A percentile compares a stretch with the other conserved stretches of the same genome.
Evolutionary conservation across 2,329 filamentous ascomycete genomes (phyloP).

Genomic region (Trichothecium sympodiale): DNA sequence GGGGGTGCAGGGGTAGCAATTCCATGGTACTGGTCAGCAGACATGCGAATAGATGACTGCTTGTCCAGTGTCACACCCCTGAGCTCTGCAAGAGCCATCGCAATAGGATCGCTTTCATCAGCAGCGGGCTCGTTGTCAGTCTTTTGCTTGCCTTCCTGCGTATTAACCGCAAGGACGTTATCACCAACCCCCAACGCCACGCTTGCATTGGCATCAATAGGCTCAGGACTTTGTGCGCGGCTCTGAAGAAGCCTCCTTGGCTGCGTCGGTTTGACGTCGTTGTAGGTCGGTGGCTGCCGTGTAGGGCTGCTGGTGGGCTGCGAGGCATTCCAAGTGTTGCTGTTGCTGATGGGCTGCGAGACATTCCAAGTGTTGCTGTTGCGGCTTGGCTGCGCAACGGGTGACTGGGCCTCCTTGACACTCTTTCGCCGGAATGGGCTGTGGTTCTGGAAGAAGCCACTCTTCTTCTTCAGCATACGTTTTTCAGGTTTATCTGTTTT

Average conservation of each 20-base stretch:
- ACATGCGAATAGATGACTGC: conserved; percentile 69
- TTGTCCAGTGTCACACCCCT: conserved; percentile 72
- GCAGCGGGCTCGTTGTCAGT: conserved; percentile 18
- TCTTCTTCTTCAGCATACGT: conserved; percentile 58
- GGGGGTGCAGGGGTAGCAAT: conserved; percentile 69
- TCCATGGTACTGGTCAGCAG: conserved; percentile 94
- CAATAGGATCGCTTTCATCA: conserved; percentile 77
- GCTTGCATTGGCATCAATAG: conserved; percentile 83
- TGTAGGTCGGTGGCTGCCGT: conserved; percentile 28
- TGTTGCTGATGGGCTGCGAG: conserved; percentile 14
- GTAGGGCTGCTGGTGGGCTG: conserved; percentile 17
- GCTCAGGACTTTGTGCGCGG: conserved; percentile 59
- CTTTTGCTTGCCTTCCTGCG: conserved; percentile 50
- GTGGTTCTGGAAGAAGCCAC: conserved; percentile 86
- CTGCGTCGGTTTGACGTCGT: conserved; percentile 17
- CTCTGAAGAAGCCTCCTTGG: conserved; percentile 26
- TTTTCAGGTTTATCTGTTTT: conserved; percentile 39
- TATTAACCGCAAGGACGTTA: conserved; percentile 89
- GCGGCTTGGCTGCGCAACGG: conserved; percentile 29
- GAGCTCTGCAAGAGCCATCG: conserved; percentile 80
- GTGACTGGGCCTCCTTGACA: conserved; percentile 52
- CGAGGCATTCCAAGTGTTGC: conserved; percentile 47
- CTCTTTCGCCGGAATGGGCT: conserved; percentile 91
- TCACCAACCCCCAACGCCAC: conserved; percentile 90
- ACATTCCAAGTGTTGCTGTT: conserved; percentile 52